These are phyloP conservation scores for Daedaleopsis sinensis DNA, from an alignment of 768 basidiomycete genomes.

Conservation along the genomic window DNA sequence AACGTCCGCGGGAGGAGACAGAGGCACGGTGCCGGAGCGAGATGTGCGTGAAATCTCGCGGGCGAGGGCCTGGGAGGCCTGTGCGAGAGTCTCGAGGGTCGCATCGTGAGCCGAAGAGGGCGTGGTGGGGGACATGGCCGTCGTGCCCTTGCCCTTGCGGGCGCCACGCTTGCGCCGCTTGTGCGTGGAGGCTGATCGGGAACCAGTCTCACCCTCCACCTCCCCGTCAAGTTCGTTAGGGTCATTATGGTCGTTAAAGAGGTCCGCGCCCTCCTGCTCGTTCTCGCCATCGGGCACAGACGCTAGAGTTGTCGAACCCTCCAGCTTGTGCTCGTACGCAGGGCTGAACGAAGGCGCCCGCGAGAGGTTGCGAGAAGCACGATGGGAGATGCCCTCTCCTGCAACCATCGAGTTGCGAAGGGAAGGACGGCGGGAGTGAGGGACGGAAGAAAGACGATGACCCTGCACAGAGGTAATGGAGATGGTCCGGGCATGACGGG, in stretches of 20 bases:
- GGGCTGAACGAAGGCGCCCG: slow-evolving; percentile 62
- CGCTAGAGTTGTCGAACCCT: slow-evolving; percentile 18
- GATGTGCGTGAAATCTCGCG: slow-evolving; percentile 76
- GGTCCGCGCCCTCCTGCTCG: slow-evolving; percentile 43
- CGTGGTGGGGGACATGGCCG: slow-evolving; percentile 32
- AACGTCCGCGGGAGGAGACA: slow-evolving; percentile 20
- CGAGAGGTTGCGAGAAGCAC: slow-evolving; percentile 57
- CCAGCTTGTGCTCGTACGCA: slow-evolving; percentile 24
- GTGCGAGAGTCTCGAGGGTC: slow-evolving; percentile 71
- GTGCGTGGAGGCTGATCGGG: slow-evolving; percentile 70
- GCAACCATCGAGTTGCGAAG: slow-evolving; percentile 62
- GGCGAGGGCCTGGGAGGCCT: slow-evolving; percentile 80
- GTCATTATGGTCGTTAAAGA: slow-evolving; percentile 17
- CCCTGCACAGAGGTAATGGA: slow-evolving; percentile 67
- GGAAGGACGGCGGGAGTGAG: slow-evolving; percentile 70
- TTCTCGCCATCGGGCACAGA: slow-evolving; percentile 33
- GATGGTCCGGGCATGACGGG: slow-evolving; percentile 55
- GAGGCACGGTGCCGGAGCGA: slow-evolving; percentile 16
- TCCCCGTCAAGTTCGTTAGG: slow-evolving; percentile 40
- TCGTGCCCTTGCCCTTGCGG: slow-evolving; percentile 74
- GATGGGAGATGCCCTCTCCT: slow-evolving; percentile 41
- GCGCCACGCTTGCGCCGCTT: slow-evolving; percentile 86
- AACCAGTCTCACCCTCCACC: slow-evolving; percentile 39
- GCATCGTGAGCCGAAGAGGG: slow-evolving; percentile 44
- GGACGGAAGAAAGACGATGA: slow-evolving; percentile 63